Evolutionary conservation across 2,329 filamentous ascomycete species (phyloP).

Genomic region (Stemphylium lycopersici): DNA sequence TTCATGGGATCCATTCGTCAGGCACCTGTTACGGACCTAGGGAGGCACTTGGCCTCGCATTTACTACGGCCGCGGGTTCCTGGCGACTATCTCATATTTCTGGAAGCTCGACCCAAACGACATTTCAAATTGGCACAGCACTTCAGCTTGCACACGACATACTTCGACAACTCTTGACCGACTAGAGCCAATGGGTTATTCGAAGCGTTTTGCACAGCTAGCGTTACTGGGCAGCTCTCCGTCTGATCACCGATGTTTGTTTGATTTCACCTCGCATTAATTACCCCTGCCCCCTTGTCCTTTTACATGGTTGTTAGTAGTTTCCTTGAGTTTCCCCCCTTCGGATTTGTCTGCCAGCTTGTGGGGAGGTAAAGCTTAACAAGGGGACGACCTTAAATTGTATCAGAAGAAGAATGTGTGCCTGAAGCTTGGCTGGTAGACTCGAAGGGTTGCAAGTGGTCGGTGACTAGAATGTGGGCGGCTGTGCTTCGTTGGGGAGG

Average conservation of each 20-base stretch:
- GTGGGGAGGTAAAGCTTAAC: constrained; percentile 48
- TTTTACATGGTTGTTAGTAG: constrained; percentile 31
- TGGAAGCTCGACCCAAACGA: constrained; percentile 39
- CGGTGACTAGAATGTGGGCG: constrained; percentile 24
- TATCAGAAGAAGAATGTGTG: constrained; percentile 24
- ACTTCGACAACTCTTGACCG: constrained; percentile 23
- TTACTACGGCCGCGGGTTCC: constrained; percentile 34
- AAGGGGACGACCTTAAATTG: constrained; percentile 49
- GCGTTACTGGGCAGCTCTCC: constrained; percentile 31
- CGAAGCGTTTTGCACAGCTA: constrained; percentile 33
- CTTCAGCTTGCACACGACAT: constrained; percentile 28
- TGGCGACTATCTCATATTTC: constrained; percentile 35
- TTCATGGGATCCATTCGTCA: constrained; percentile 46
- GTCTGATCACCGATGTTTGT: constrained; percentile 40
- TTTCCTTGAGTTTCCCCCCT: constrained; percentile 45
- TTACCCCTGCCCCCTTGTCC: constrained; percentile 40
- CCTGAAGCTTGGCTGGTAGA: constrained; percentile 30
- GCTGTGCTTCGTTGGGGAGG: constrained; percentile 23
- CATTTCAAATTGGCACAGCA: constrained; percentile 34
- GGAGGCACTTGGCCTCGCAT: constrained; percentile 34
- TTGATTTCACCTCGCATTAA: constrained; percentile 42
- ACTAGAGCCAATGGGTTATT: constrained; percentile 23
- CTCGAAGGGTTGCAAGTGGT: constrained; percentile 24
- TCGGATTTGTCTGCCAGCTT: constrained; percentile 50
- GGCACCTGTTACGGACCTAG: constrained; percentile 41